Percentiles rank a stretch among this genome's conserved stretches.
These are phyloP conservation scores for Astraeus odoratus DNA, from an alignment of 768 basidiomycete genomes.

Conservation along the genomic window DNA sequence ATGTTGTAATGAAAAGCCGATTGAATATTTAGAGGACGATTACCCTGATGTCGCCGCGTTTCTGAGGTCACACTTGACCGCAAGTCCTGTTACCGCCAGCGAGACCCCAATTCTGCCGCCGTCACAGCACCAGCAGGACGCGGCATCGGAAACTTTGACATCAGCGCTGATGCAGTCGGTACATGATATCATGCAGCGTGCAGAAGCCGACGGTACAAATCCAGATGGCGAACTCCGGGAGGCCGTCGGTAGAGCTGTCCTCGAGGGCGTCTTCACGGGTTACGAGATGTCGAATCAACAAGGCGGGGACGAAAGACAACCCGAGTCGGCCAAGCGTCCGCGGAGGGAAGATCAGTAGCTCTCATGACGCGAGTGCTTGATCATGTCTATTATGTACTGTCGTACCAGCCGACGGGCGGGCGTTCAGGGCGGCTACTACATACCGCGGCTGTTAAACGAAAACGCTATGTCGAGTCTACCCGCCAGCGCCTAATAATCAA, in stretches of 20 bases:
- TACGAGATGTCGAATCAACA: conserved; percentile 39
- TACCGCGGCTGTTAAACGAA: too few species aligned
- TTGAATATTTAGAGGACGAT: conserved; percentile 63
- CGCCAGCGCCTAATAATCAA: conserved; percentile 5
- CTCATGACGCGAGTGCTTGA: too few species aligned
- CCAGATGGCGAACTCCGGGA: conserved; percentile 60
- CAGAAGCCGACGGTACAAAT: conserved; percentile 50
- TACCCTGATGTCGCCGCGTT: conserved; percentile 61
- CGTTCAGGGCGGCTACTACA: too few species aligned
- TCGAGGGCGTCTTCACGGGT: conserved; percentile 60
- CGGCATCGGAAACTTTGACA: conserved; percentile 64
- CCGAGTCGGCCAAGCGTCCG: conserved; percentile 2
- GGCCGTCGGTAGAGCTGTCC: conserved; percentile 55
- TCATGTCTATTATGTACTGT: too few species aligned
- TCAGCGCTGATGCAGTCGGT: conserved; percentile 58
- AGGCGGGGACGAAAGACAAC: conserved; percentile 2
- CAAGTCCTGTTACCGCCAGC: conserved; percentile 8
- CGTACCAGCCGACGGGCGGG: too few species aligned
- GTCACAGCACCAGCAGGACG: conserved; percentile 64
- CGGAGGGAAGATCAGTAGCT: neutral
- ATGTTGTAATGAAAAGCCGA: conserved; percentile 36
- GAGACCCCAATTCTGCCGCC: conserved; percentile 24
- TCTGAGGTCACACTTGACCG: conserved; percentile 36
- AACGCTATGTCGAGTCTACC: neutral
- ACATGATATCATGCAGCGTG: conserved; percentile 58